Percentiles rank a stretch among this genome's conserved stretches.
phyloP scores from a whole-genome alignment of 805 yeast genomes.

The Starmera caribaea region DNA sequence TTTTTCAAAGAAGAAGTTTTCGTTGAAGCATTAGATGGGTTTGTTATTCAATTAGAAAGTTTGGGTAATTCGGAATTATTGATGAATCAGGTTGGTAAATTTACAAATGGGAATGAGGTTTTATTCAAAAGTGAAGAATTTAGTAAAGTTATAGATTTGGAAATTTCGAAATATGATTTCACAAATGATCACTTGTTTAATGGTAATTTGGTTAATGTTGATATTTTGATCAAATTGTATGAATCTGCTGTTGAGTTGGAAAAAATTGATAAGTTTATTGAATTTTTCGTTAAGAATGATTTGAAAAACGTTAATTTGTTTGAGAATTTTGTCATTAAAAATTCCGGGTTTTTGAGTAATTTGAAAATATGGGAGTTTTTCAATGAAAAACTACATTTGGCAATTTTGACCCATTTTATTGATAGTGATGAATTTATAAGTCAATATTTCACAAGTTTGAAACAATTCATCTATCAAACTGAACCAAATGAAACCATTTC shows the following conservation, averaged over 20 bases:
- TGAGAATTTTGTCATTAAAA: constrained; percentile 1
- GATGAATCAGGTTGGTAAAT: constrained; percentile 20
- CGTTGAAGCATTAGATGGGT: constrained; percentile 25
- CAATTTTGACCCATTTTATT: neutral
- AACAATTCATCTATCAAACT: neutral
- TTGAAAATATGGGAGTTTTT: neutral
- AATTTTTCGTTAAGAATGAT: constrained; percentile 12
- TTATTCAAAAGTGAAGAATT: constrained; percentile 12
- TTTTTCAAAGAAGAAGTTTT: constrained; percentile 11
- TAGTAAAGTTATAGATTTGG: constrained; percentile 12
- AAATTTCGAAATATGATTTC: constrained; percentile 18
- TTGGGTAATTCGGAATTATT: constrained; percentile 17
- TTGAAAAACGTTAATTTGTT: constrained; percentile 6
- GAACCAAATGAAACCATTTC: constrained; percentile 3
- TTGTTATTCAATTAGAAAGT: constrained; percentile 10
- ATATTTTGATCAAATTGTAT: constrained; percentile 26
- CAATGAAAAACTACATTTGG: neutral
- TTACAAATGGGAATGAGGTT: constrained; percentile 19
- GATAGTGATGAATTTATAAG: constrained; percentile 1
- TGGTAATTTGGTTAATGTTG: constrained; percentile 22
- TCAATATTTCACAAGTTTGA: constrained; percentile 5
- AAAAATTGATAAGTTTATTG: constrained; percentile 13
- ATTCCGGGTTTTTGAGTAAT: constrained; percentile 6
- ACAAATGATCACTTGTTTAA: constrained; percentile 19
- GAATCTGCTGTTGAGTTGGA: constrained; percentile 13